A percentile compares a stretch with the other conserved stretches of the same genome.
Conservation (phyloP, 2,329 filamentous ascomycete genomes). For the Ceratocystis harringtonii region DNA sequence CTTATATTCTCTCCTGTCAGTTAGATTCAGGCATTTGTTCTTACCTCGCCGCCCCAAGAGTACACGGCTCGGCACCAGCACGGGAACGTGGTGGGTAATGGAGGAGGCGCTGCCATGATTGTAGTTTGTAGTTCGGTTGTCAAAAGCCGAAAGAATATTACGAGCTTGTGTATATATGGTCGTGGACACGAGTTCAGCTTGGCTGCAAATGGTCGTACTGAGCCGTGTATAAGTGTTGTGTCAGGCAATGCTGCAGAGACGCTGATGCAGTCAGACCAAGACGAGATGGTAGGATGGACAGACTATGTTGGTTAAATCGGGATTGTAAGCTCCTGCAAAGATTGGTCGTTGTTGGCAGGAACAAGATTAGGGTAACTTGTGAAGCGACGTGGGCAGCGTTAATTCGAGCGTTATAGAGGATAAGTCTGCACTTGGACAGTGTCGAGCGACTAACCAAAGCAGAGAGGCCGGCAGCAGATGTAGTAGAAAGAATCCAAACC, state of each 20-base stretch:
- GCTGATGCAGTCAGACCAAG: background rate
- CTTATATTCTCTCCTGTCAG: background rate
- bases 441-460: background rate
- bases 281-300: background rate
- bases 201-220: conserved; percentile 1
- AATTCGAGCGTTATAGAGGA: too few relatives aligned
- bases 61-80: conserved; percentile 88
- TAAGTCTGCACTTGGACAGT: background rate
- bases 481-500: background rate
- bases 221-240: background rate
- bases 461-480: background rate
- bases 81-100: conserved; percentile 64
- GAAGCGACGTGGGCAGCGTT: too few relatives aligned
- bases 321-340: too few relatives aligned
- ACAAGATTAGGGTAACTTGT: too few relatives aligned
- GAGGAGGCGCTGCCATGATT: conserved; percentile 40
- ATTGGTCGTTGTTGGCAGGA: too few relatives aligned
- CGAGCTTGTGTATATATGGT: background rate
- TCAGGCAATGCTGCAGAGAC: background rate
- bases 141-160: background rate
- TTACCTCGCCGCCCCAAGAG: conserved; percentile 78
- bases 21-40: conserved; percentile 15
- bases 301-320: too few relatives aligned
- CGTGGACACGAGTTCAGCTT: background rate
- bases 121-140: conserved; percentile 9